Evolutionary conservation across 2,329 filamentous ascomycete species (phyloP).

Genomic region (Hypoxylon sp.): DNA sequence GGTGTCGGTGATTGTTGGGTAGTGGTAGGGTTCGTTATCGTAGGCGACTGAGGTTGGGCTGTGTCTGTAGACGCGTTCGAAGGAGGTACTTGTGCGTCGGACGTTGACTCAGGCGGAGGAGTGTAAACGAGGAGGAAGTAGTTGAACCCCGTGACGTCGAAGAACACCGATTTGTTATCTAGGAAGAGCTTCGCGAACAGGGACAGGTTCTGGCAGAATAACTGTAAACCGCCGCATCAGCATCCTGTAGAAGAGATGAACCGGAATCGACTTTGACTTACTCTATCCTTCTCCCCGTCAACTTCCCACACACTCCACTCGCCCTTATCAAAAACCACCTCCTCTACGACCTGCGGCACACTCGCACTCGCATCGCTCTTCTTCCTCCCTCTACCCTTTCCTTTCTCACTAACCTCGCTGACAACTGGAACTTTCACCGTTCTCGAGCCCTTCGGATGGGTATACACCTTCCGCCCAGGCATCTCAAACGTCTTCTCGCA

Average conservation of each 20-base stretch:
- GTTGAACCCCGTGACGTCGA: conserved; percentile 93
- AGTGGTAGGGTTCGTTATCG: not conserved
- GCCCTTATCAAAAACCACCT: conserved; percentile 71
- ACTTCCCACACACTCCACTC: conserved; percentile 93
- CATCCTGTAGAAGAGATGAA: not conserved
- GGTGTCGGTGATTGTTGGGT: conserved; percentile 1
- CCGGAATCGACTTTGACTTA: conserved; percentile 57
- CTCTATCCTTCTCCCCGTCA: conserved; percentile 87
- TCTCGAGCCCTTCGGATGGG: conserved; percentile 65
- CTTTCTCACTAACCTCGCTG: conserved; percentile 46
- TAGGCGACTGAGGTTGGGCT: not conserved
- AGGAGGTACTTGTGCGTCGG: conserved; percentile 4
- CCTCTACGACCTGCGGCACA: conserved; percentile 54
- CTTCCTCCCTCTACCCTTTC: conserved; percentile 58
- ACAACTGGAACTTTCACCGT: conserved; percentile 57
- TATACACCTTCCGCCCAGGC: conserved; percentile 83
- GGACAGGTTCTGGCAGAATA: conserved; percentile 95
- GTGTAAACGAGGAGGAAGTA: conserved; percentile 93
- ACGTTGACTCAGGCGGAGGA: conserved; percentile 52
- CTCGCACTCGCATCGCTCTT: conserved; percentile 48
- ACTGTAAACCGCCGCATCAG: conserved; percentile 57
- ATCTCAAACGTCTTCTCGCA: conserved; percentile 67
- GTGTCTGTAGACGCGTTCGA: not conserved
- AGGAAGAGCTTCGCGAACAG: conserved; percentile 98
- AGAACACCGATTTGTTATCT: conserved; percentile 98